Conservation (phyloP, 352 stramenopile genomes). For the Globisporangium splendens region DNA sequence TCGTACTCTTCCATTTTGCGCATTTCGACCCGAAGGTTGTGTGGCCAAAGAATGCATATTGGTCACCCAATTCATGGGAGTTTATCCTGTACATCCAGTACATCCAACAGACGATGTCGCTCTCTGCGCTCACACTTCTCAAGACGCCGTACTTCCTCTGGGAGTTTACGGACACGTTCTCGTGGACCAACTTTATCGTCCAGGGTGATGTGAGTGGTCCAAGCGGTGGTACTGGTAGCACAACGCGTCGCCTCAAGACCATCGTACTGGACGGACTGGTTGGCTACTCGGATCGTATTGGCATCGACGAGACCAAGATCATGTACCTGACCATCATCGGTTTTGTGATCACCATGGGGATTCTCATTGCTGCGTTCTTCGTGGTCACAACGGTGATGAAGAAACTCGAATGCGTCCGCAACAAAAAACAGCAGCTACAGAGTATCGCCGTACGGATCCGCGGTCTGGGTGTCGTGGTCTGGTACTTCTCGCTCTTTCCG, state of each 20-base stretch:
- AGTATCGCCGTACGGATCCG: conserved; percentile 28
- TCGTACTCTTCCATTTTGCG: conserved; percentile 20
- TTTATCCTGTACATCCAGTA: conserved; percentile 40
- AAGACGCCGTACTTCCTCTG: conserved; percentile 31
- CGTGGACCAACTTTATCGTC: conserved; percentile 45
- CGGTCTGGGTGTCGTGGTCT: conserved; percentile 35
- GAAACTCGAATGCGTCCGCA: neutral
- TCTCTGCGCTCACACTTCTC: conserved; percentile 35
- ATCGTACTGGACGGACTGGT: conserved; percentile 21
- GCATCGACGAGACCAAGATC: conserved; percentile 19
- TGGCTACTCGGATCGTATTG: conserved; percentile 30
- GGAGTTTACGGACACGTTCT: conserved; percentile 41
- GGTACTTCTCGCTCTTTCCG: conserved; percentile 37
- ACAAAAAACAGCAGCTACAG: conserved; percentile 10
- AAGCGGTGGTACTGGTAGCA: neutral
- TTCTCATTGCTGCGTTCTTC: conserved; percentile 18
- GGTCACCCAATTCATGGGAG: conserved; percentile 43
- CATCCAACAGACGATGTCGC: conserved; percentile 34
- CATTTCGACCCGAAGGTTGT: conserved; percentile 12
- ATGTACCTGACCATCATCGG: conserved; percentile 22
- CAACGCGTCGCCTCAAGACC: conserved; percentile 18
- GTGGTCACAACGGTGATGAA: conserved; percentile 11
- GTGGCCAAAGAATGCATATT: conserved; percentile 8
- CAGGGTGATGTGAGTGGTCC: conserved; percentile 12
- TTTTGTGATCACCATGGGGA: conserved; percentile 19